These are phyloP conservation scores for Adansonia rubrostipa DNA, from an alignment of 441 rosid species.

Conservation along the genomic window DNA sequence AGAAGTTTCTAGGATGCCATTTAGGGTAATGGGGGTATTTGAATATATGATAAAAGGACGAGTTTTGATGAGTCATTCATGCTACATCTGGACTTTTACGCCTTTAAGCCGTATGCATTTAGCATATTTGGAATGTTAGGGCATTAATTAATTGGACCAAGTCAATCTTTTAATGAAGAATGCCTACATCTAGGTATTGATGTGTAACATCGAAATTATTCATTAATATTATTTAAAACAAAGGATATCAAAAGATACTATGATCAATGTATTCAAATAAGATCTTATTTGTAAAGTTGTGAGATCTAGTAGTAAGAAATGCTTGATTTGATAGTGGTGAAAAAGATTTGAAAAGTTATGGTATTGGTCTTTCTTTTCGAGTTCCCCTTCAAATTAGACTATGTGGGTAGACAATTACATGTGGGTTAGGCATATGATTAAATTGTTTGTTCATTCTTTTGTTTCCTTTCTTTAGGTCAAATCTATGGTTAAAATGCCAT, in stretches of 20 bases:
- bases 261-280: not conserved
- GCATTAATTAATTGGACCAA: constrained; percentile 29
- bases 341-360: not conserved
- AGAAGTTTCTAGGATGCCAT: constrained; percentile 59
- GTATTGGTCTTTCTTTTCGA: constrained; percentile 13
- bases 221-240: not conserved
- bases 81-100: constrained; percentile 33
- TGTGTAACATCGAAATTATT: constrained; percentile 20
- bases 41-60: constrained; percentile 11
- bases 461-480: not conserved
- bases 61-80: constrained; percentile 35
- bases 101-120: constrained; percentile 11
- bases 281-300: constrained; percentile 21
- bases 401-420: constrained; percentile 6
- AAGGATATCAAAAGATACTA: constrained; percentile 8
- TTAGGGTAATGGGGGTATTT: constrained; percentile 45
- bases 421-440: constrained; percentile 13
- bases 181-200: constrained; percentile 38
- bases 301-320: constrained; percentile 18
- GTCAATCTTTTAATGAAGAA: constrained; percentile 25
- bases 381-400: constrained; percentile 28
- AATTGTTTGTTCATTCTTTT: not conserved
- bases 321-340: constrained; percentile 27
- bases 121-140: constrained; percentile 41
- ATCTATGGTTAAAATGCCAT: not conserved